Conservation (phyloP, 1,139 yeast genomes). For the Candida tetrigidarum region DNA sequence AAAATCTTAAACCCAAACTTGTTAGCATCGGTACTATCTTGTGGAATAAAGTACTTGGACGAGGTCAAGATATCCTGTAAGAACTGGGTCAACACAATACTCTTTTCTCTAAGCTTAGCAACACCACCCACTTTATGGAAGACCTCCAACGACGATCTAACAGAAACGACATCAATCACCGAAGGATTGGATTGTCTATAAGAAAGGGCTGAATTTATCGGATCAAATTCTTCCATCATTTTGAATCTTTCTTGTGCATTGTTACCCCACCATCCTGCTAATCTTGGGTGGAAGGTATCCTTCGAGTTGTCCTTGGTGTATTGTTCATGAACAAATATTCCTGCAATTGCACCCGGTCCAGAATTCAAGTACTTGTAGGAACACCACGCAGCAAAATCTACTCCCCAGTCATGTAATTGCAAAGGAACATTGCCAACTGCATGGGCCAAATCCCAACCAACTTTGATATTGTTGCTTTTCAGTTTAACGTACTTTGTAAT, state of each 20-base stretch:
- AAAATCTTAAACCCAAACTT: constrained; percentile 64
- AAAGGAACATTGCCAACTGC: constrained; percentile 88
- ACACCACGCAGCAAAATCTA: constrained; percentile 95
- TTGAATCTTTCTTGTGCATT: constrained; percentile 68
- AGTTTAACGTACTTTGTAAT: constrained; percentile 63
- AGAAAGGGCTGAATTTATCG: constrained; percentile 82
- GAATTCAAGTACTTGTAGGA: constrained; percentile 88
- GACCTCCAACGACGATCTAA: constrained; percentile 67
- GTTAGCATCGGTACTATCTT: constrained; percentile 21
- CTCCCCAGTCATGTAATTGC: constrained; percentile 81
- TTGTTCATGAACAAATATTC: constrained; percentile 70
- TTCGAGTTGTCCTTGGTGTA: constrained; percentile 40
- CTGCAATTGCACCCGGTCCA: constrained; percentile 94
- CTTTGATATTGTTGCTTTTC: constrained; percentile 48
- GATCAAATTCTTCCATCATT: constrained; percentile 81
- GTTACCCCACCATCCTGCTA: constrained; percentile 99
- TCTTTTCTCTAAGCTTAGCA: constrained; percentile 54
- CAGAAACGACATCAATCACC: constrained; percentile 77
- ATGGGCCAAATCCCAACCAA: constrained; percentile 97
- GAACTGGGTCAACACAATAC: constrained; percentile 60
- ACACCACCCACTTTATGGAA: constrained; percentile 71
- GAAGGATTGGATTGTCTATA: constrained; percentile 94
- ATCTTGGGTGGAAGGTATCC: constrained; percentile 56
- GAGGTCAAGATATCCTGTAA: constrained; percentile 50
- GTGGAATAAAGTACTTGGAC: constrained; percentile 48